A percentile compares a stretch with the other conserved stretches of the same genome.
phyloP scores from a whole-genome alignment of 78 protist species.

The Ministeria vibrans region DNA sequence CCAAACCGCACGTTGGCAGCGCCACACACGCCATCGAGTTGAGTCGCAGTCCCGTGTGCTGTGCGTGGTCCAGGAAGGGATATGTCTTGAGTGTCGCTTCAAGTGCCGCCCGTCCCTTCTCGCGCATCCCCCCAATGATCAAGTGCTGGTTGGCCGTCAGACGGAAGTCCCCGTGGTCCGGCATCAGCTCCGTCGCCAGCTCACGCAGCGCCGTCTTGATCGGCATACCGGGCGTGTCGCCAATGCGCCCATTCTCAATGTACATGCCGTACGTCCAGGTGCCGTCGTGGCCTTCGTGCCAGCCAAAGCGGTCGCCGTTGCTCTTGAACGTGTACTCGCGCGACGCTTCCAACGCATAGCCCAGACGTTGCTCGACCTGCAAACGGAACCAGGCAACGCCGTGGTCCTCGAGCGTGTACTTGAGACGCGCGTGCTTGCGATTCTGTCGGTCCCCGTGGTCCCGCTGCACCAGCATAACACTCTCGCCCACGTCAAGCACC shows the following conservation, averaged over 20 bases:
- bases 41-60: conserved; percentile 26
- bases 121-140: conserved; percentile 25
- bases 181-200: conserved; percentile 25
- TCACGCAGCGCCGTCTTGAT: conserved; percentile 53
- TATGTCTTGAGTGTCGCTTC: conserved; percentile 25
- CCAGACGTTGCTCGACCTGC: conserved; percentile 32
- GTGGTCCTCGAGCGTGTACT: conserved; percentile 52
- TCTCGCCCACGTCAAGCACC: conserved; percentile 34
- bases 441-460: conserved; percentile 72
- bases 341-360: conserved; percentile 23
- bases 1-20: conserved; percentile 69
- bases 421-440: conserved; percentile 43
- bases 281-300: conserved; percentile 56
- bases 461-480: conserved; percentile 50
- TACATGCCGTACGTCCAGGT: conserved; percentile 24
- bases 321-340: conserved; percentile 13
- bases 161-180: conserved; percentile 42
- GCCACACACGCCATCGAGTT: conserved; percentile 73
- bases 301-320: conserved; percentile 53
- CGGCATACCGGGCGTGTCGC: conserved; percentile 22
- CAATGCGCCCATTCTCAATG: conserved; percentile 46
- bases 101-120: conserved; percentile 2
- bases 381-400: conserved; percentile 40
- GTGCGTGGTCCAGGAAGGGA: conserved; percentile 19
- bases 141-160: conserved; percentile 59